phyloP scores from a whole-genome alignment of 2,329 filamentous ascomycete species.

The Myriangium duriaei region DNA sequence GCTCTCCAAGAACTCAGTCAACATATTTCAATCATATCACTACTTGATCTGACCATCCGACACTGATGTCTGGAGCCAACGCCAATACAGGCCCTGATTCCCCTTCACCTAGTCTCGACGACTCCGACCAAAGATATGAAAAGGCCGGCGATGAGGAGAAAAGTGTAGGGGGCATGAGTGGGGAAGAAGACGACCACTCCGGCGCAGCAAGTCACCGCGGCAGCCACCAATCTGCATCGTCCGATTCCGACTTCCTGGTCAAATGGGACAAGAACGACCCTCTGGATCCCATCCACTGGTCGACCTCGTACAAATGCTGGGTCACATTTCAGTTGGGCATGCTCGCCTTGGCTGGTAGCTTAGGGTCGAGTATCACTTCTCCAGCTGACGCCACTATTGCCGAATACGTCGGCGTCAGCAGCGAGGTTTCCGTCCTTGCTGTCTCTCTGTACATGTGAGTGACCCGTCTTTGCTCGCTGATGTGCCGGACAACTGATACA shows the following conservation, averaged over 20 bases:
- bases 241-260: constrained; percentile 16
- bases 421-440: constrained; percentile 33
- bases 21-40: too few species aligned
- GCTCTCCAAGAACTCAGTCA: too few species aligned
- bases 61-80: too few species aligned
- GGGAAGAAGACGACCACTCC: neutral
- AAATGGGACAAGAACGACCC: constrained; percentile 64
- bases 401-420: constrained; percentile 29
- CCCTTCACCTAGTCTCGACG: too few species aligned
- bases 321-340: constrained; percentile 38
- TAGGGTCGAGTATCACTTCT: constrained; percentile 40
- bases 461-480: neutral
- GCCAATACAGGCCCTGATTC: too few species aligned
- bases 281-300: constrained; percentile 39
- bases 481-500: neutral
- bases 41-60: too few species aligned
- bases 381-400: constrained; percentile 34
- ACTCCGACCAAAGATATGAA: neutral
- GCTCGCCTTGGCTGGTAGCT: constrained; percentile 37
- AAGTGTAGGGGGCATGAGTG: neutral
- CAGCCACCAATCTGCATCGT: too few species aligned
- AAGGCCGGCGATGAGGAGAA: neutral
- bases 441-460: constrained; percentile 37
- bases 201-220: neutral
- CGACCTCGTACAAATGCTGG: constrained; percentile 31